A percentile compares a stretch with the other conserved stretches of the same genome.
Evolutionary conservation across 371 early-diverging fungal genomes (phyloP).

Genomic region (Apophysomyces sp.): DNA sequence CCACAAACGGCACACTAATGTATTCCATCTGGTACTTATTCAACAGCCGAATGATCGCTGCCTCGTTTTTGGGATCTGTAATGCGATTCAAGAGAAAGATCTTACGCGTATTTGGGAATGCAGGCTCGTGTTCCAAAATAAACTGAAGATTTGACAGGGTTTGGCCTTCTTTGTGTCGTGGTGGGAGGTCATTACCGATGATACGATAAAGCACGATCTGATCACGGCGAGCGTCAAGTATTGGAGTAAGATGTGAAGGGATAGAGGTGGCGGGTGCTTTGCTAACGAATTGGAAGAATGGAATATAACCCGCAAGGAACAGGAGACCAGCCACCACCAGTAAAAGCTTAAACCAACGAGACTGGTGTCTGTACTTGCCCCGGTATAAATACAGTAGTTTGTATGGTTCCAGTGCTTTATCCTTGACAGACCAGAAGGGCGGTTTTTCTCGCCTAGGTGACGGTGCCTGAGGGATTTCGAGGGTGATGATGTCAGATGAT

Average conservation of each 20-base stretch:
- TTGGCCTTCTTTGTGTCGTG: conserved; percentile 69
- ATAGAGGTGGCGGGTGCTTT: not conserved
- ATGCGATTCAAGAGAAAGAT: conserved; percentile 70
- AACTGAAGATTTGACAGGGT: conserved; percentile 67
- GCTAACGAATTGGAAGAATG: conserved; percentile 20
- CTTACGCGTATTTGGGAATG: conserved; percentile 61
- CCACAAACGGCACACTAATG: conserved; percentile 60
- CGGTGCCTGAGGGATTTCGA: not conserved
- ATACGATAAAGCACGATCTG: conserved; percentile 66
- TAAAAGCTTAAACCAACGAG: conserved; percentile 12
- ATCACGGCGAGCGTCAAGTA: conserved; percentile 31
- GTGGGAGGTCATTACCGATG: conserved; percentile 73
- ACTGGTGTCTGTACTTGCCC: conserved; percentile 13
- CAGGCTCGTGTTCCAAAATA: conserved; percentile 66
- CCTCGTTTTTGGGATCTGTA: conserved; percentile 58
- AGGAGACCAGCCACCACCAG: conserved; percentile 9
- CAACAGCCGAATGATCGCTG: conserved; percentile 56
- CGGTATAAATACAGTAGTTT: not conserved
- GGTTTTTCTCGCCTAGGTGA: conserved; percentile 12
- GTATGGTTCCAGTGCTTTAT: conserved; percentile 15
- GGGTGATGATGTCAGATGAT: not conserved
- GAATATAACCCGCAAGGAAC: conserved; percentile 20
- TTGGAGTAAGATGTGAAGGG: not conserved
- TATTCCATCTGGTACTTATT: conserved; percentile 58
- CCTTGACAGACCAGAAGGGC: conserved; percentile 13